phyloP scores from a whole-genome alignment of 2,329 filamentous ascomycete species.

The Colletotrichum tofieldiae region DNA sequence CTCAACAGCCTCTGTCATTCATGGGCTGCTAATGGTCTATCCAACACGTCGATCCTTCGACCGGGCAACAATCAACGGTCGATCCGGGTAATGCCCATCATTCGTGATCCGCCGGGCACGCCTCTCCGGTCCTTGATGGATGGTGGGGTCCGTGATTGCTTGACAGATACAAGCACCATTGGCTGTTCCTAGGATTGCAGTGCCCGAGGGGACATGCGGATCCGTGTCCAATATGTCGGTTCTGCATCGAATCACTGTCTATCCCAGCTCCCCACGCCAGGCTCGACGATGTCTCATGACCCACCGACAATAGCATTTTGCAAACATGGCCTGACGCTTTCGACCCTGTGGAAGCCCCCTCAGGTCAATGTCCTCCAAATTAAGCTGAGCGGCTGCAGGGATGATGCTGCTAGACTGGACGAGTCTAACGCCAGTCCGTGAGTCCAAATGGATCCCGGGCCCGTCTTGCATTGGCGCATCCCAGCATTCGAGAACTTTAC shows the following conservation, averaged over 20 bases:
- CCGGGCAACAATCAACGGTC: background rate
- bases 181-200: background rate
- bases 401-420: background rate
- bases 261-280: background rate
- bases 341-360: slow-evolving; percentile 12
- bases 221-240: background rate
- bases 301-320: slow-evolving; percentile 17
- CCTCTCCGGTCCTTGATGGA: background rate
- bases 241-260: slow-evolving; percentile 17
- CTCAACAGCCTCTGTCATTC: background rate
- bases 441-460: background rate
- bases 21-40: background rate
- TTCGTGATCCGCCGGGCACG: background rate
- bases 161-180: slow-evolving; percentile 9
- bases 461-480: background rate
- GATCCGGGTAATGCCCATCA: background rate
- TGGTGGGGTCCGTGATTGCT: slow-evolving; percentile 1
- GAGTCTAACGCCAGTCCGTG: background rate
- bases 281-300: slow-evolving; percentile 20
- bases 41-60: no score
- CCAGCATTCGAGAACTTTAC: slow-evolving; percentile 1
- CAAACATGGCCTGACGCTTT: slow-evolving; percentile 18
- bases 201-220: slow-evolving; percentile 7
- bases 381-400: background rate
- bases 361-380: background rate